Percentiles rank a stretch among this genome's conserved stretches.
Evolutionary conservation across 2,329 filamentous ascomycete genomes (phyloP).

Genomic region (Aspergillus tanneri): DNA sequence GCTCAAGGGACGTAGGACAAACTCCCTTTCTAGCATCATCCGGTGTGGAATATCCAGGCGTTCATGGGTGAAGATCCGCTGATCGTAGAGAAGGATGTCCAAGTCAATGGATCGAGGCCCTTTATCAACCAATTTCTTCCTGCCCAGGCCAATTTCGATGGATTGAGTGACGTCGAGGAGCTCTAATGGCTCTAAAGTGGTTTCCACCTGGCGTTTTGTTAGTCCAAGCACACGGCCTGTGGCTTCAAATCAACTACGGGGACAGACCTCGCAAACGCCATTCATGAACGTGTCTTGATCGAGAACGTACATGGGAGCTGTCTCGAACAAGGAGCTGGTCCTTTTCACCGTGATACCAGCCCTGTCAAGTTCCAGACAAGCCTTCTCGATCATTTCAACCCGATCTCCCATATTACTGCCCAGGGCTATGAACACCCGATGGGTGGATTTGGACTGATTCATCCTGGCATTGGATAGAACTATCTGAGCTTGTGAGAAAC

Average conservation of each 20-base stretch:
- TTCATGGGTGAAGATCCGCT: constrained; percentile 63
- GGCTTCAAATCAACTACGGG: background rate
- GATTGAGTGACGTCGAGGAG: constrained; percentile 78
- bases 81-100: constrained; percentile 82
- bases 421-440: constrained; percentile 74
- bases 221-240: constrained; percentile 10
- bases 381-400: constrained; percentile 78
- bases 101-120: constrained; percentile 93
- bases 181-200: constrained; percentile 68
- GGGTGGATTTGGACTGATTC: constrained; percentile 21
- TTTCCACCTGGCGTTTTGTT: constrained; percentile 65
- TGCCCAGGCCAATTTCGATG: constrained; percentile 77
- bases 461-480: constrained; percentile 15
- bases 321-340: constrained; percentile 91
- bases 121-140: constrained; percentile 84
- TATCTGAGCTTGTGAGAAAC: constrained; percentile 13
- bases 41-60: constrained; percentile 82
- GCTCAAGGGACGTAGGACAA: constrained; percentile 83
- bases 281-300: constrained; percentile 90
- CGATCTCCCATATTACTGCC: constrained; percentile 92
- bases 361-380: constrained; percentile 73
- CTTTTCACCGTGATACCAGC: constrained; percentile 70
- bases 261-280: constrained; percentile 80
- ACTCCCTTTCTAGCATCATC: constrained; percentile 85
- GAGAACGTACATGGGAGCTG: constrained; percentile 91